phyloP scores from a whole-genome alignment of 2,329 filamentous ascomycete species.

The Cadophora sp. region DNA sequence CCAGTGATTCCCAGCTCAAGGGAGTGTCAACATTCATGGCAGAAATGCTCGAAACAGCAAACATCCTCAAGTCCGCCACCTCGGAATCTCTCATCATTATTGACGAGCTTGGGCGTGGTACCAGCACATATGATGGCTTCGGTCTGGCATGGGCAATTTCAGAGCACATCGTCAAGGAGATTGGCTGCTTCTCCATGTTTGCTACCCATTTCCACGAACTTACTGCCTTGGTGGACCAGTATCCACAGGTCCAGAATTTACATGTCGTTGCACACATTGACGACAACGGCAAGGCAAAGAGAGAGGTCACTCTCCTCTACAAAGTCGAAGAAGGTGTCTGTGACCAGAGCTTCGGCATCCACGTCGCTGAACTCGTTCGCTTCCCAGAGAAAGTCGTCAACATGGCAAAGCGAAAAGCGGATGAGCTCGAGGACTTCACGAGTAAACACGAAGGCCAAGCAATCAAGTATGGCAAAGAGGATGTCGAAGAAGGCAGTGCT shows the following conservation, averaged over 20 bases:
- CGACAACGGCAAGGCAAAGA: conserved; percentile 51
- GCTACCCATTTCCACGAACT: conserved; percentile 99
- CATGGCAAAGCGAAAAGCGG: conserved; percentile 99
- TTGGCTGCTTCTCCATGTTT: conserved; percentile 92
- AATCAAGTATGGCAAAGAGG: conserved; percentile 75
- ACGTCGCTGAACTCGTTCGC: conserved; percentile 94
- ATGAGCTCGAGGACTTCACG: conserved; percentile 96
- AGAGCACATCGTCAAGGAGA: conserved; percentile 95
- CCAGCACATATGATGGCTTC: conserved; percentile 97
- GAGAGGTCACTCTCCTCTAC: conserved; percentile 94
- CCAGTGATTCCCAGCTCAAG: conserved; percentile 95
- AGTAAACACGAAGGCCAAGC: conserved; percentile 72
- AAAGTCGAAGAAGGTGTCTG: conserved; percentile 96
- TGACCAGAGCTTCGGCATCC: conserved; percentile 97
- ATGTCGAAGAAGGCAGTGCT: conserved; percentile 87
- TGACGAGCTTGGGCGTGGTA: conserved; percentile 94
- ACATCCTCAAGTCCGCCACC: conserved; percentile 96
- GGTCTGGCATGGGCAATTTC: conserved; percentile 99
- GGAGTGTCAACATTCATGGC: conserved; percentile 99
- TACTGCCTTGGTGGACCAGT: conserved; percentile 85
- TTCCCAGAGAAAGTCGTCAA: conserved; percentile 97
- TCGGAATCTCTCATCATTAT: conserved; percentile 97
- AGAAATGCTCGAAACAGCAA: conserved; percentile 98
- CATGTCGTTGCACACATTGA: conserved; percentile 96
- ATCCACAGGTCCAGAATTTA: conserved; percentile 88